Base-by-base conservation (phyloP, 2,329 filamentous ascomycete species). In the Aspergillus unguis region DNA sequence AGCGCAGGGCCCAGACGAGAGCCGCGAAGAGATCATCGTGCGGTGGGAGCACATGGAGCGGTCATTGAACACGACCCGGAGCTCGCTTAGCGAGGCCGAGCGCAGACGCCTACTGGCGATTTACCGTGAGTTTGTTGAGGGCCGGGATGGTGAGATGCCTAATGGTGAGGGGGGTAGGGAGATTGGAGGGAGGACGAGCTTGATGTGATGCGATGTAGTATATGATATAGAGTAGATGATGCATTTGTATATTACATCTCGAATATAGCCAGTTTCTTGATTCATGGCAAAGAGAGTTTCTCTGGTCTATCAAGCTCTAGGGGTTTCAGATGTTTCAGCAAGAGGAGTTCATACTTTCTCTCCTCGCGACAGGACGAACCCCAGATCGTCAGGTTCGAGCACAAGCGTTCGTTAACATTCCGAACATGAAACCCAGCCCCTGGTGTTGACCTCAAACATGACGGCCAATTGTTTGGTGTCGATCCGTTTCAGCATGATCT, bases 91-190 rank as follows among this genome's bases (percentile, higher is more conserved):
- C 66, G 77, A 78, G 3, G 82, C 90, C 54, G 94, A 99, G 74
- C 82, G 85, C 63, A 79, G 76, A 56, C 78, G 92, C 54, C 72
- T 99, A 59, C 80, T 83, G 63, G 83, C 82, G 37, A 96, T 99
- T 56, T 99, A 99, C 68, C 79, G 81, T 11, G 94, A 99, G 74
- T 99, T 99, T 77, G 86, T 96, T 0, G 88, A 90, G 3, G 92
- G 91, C 0, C 81, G 94, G 61, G 96, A 92, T 70, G 94, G 94
- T 6, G 92, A 97, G 76, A 91, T 99, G 90, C 90, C 86, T 55
- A 92, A 88, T 71, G 94, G 94, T 1, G 90, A 97, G 72, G 91
- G 88, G 0, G 88, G 87, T 52, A 95, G 86, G 71, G 94, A 97
- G 73, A 85, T 99, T 73, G 94, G 94, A 6, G 94, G 92, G 10